These are phyloP conservation scores for Fennellomyces sp. DNA, from an alignment of 371 early-diverging fungal species.

Conservation along the genomic window DNA sequence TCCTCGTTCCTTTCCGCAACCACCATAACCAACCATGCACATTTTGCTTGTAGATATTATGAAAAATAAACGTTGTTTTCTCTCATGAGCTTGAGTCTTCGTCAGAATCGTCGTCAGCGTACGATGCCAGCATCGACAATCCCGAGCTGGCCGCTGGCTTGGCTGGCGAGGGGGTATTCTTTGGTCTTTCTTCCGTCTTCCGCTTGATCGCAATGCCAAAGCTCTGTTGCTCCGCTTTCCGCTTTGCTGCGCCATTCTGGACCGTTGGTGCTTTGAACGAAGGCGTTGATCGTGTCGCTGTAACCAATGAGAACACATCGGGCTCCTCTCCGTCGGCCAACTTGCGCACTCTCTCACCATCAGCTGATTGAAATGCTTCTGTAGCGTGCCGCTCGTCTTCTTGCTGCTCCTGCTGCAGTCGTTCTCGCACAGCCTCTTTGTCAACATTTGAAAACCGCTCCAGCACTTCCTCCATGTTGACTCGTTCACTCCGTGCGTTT, in stretches of 20 bases:
- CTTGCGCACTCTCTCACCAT: constrained; percentile 75
- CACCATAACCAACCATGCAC: neutral
- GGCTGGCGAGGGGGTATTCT: constrained; percentile 2
- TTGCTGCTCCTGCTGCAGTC: constrained; percentile 60
- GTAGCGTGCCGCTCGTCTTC: constrained; percentile 71
- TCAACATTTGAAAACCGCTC: constrained; percentile 55
- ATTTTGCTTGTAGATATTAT: neutral
- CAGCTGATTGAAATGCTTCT: constrained; percentile 67
- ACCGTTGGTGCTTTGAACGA: constrained; percentile 32
- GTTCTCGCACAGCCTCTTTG: constrained; percentile 28
- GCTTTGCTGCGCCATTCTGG: constrained; percentile 11
- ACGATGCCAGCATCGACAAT: constrained; percentile 34
- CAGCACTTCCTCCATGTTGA: constrained; percentile 66
- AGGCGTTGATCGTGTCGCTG: constrained; percentile 27
- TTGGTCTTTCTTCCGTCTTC: constrained; percentile 28
- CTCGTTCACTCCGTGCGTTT: constrained; percentile 84
- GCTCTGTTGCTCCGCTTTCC: constrained; percentile 15
- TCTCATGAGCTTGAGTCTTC: constrained; percentile 11
- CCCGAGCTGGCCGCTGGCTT: constrained; percentile 9
- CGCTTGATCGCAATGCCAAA: constrained; percentile 33
- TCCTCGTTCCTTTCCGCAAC: neutral
- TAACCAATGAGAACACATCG: constrained; percentile 47
- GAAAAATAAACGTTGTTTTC: neutral
- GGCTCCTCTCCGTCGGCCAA: constrained; percentile 57
- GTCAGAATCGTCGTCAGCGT: constrained; percentile 24